phyloP scores from a whole-genome alignment of 495 filamentous ascomycete species.

The Penicillium tannophilum region DNA sequence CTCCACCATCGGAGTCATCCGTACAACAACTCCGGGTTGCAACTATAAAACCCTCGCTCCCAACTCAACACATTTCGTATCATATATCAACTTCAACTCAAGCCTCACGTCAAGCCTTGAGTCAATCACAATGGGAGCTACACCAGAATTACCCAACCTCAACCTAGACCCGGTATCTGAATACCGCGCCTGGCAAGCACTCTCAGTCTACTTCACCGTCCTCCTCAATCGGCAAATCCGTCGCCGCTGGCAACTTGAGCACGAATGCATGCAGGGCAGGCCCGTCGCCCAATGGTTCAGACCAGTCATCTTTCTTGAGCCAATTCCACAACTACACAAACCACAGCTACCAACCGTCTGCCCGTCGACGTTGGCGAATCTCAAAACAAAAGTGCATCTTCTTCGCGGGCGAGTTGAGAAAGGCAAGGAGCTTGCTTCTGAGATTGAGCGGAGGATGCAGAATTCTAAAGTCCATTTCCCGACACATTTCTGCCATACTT shows the following conservation, averaged over 20 bases:
- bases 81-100: not conserved
- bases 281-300: slow-evolving; percentile 22
- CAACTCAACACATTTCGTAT: not conserved
- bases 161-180: slow-evolving; percentile 24
- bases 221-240: slow-evolving; percentile 31
- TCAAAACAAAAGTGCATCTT: slow-evolving; percentile 16
- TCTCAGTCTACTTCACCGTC: slow-evolving; percentile 26
- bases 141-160: not conserved
- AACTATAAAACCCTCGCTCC: too few relatives aligned
- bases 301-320: slow-evolving; percentile 26
- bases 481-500: slow-evolving; percentile 33
- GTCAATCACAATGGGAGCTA: not conserved
- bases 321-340: slow-evolving; percentile 20
- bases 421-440: slow-evolving; percentile 29
- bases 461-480: slow-evolving; percentile 17
- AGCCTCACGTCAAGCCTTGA: too few relatives aligned
- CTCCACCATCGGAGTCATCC: too few relatives aligned
- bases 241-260: slow-evolving; percentile 30
- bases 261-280: slow-evolving; percentile 20
- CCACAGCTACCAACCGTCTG: slow-evolving; percentile 14
- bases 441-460: slow-evolving; percentile 30
- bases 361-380: not conserved
- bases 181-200: slow-evolving; percentile 30
- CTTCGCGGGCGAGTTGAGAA: slow-evolving; percentile 32
- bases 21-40: too few relatives aligned